Conservation (phyloP, 1,284 basidiomycete species). For the Crucibulum cyathiforme region DNA sequence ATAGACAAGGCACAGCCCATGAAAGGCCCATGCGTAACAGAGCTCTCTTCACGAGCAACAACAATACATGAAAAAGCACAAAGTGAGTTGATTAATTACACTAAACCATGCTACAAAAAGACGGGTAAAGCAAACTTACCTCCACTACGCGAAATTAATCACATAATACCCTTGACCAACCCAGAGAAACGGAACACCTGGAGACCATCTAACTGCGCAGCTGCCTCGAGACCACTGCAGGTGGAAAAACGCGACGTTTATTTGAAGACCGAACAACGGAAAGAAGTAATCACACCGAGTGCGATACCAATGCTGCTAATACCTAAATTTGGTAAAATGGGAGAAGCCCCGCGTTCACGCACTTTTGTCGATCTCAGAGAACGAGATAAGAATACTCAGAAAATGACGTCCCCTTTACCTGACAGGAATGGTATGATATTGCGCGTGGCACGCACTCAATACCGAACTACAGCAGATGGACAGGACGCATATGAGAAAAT, state of each 20-base stretch:
- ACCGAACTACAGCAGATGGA: constrained; percentile 32
- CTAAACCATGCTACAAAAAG: constrained; percentile 12
- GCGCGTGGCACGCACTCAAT: constrained; percentile 15
- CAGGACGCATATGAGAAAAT: constrained; percentile 46
- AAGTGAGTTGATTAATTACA: constrained; percentile 7
- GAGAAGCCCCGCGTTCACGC: constrained; percentile 4
- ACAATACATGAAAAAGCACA: constrained; percentile 16
- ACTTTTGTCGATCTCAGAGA: constrained; percentile 17
- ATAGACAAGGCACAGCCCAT: constrained; percentile 9
- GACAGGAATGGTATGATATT: constrained; percentile 36
- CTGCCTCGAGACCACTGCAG: constrained; percentile 20
- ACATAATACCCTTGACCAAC: constrained; percentile 31
- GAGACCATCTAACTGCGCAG: constrained; percentile 23
- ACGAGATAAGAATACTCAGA: constrained; percentile 20
- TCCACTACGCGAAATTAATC: constrained; percentile 28
- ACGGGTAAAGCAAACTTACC: constrained; percentile 18
- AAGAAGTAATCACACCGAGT: constrained; percentile 15
- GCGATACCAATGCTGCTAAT: constrained; percentile 36
- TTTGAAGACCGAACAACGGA: constrained; percentile 24
- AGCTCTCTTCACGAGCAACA: constrained; percentile 6
- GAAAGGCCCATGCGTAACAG: constrained; percentile 6
- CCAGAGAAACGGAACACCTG: constrained; percentile 20
- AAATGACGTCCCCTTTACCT: constrained; percentile 19
- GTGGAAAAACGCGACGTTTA: constrained; percentile 23
- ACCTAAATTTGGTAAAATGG: constrained; percentile 14